A percentile compares a stretch with the other conserved stretches of the same genome.
These are phyloP conservation scores for Entomortierella parvispora DNA, from an alignment of 192 early-diverging fungal species.

Conservation along the genomic window DNA sequence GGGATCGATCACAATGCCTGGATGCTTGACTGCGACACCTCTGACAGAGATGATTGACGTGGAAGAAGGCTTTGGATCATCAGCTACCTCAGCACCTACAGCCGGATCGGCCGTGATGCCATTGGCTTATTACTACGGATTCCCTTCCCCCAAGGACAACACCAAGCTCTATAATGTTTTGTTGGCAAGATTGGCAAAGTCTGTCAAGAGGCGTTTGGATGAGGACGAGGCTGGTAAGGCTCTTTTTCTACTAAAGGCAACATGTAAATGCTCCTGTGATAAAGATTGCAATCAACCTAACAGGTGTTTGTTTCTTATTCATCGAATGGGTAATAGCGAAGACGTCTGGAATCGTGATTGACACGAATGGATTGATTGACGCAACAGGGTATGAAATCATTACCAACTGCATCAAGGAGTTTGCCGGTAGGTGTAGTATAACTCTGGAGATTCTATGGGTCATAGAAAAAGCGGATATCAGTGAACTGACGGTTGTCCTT, in stretches of 20 bases:
- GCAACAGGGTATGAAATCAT: conserved; percentile 78
- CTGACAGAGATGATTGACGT: conserved; percentile 83
- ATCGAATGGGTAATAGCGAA: conserved; percentile 54
- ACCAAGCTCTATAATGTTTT: conserved; percentile 81
- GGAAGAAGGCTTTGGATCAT: conserved; percentile 83
- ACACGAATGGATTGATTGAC: conserved; percentile 88
- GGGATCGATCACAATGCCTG: conserved; percentile 88
- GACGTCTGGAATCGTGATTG: conserved; percentile 83
- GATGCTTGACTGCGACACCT: conserved; percentile 82
- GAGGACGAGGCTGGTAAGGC: conserved; percentile 65
- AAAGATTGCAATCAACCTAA: not conserved
- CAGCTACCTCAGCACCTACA: conserved; percentile 71
- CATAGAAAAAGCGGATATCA: not conserved
- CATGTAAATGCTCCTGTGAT: not conserved
- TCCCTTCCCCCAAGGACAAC: conserved; percentile 79
- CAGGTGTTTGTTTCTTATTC: not conserved
- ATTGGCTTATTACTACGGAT: conserved; percentile 92
- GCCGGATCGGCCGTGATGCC: conserved; percentile 77
- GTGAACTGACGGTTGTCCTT: conserved; percentile 2
- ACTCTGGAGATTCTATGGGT: too few species aligned
- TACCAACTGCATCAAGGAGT: conserved; percentile 73
- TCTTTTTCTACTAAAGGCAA: too few species aligned
- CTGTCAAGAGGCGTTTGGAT: conserved; percentile 71
- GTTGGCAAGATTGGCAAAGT: conserved; percentile 65
- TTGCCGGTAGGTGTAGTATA: conserved; percentile 64